Base-by-base conservation (phyloP, 805 yeast species). In the Kuraishia capsulata region DNA sequence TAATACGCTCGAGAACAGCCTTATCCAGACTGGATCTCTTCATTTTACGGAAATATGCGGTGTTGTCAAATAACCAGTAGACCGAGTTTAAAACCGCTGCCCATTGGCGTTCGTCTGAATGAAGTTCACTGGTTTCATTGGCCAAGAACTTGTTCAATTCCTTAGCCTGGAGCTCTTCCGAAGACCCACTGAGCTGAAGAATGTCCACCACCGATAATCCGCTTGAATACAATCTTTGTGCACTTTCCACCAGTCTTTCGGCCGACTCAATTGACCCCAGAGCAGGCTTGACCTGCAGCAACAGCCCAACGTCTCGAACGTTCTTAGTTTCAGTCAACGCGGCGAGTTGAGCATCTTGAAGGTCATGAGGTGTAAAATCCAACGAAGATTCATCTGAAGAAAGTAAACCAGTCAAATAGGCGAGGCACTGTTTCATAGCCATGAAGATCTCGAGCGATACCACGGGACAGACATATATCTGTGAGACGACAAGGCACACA, bases 211-310 rank as follows among this genome's bases (percentile, higher is more conserved):
- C 37, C 0, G 62, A 45, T 3, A 57, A 35, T 5, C 45, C 50
- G 35, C 50, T 56, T 1, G 52, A 47, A 31, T 47, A 49, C 8
- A 59, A 39, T 20, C 57, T 39, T 40, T 57, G 56, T 10, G 51
- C 57, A 8, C 52, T 45, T 31, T 53, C 55, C 19, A 58, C 51
- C 20, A 54, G 39, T 1, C 32, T 33, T 17, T 45, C 36, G 5
- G 55, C 17, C 18, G 26, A 18, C 14, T 24, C 30, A 4, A 40
- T 35, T 5, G 49, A 30, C 1, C 38, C 10, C 6, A 34, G 29
- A n/a, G 56, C 40, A 16, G 53, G 56, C 10, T n/a, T 3, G 3
- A 26, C 10, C 5, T 14, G 11, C 18, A 9, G 20, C 14, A 35
- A 14, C 18, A 16, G 9, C n/a, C 11, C 13, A 18, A 33, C 16